Evolutionary conservation across 73 alveolate species (phyloP).

Genomic region (Paraurostyla sp.): DNA sequence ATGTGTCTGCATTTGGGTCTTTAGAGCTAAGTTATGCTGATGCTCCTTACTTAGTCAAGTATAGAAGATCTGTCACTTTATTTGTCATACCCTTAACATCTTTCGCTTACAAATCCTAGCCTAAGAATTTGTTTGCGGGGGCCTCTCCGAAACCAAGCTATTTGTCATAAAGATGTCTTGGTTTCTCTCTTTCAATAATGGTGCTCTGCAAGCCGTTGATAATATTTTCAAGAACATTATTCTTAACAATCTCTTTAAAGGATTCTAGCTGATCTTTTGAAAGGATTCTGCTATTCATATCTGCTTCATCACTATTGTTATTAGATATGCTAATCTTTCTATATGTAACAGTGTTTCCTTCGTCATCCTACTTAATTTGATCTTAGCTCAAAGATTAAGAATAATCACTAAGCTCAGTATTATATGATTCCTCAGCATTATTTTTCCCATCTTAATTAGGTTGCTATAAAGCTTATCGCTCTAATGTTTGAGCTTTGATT

Average conservation of each 20-base stretch:
- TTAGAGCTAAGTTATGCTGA: conserved; percentile 22
- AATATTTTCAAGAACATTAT: conserved; percentile 30
- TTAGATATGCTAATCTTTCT: conserved; percentile 49
- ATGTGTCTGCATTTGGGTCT: conserved; percentile 26
- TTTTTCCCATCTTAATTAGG: no score
- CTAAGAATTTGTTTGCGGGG: conserved; percentile 29
- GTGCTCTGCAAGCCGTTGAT: conserved; percentile 37
- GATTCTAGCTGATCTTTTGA: conserved; percentile 27
- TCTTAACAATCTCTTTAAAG: conserved; percentile 2
- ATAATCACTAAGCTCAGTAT: conserved; percentile 15
- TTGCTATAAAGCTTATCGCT: conserved; percentile 10
- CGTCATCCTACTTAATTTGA: background rate
- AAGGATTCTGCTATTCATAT: conserved; percentile 31
- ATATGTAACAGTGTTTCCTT: background rate
- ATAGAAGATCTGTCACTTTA: background rate
- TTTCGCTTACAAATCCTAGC: background rate
- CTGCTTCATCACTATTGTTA: conserved; percentile 28
- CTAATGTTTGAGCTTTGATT: conserved; percentile 28
- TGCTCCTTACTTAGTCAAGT: background rate
- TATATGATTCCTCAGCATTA: no score
- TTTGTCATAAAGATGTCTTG: conserved; percentile 26
- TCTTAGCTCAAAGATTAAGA: background rate
- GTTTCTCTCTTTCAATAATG: conserved; percentile 20
- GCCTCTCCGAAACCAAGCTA: conserved; percentile 50
- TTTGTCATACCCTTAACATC: conserved; percentile 3